Evolutionary conservation across 2,329 filamentous ascomycete genomes (phyloP), one percentile per base, ranked within the genome.

Genomic region (Huntiella omanensis): DNA sequence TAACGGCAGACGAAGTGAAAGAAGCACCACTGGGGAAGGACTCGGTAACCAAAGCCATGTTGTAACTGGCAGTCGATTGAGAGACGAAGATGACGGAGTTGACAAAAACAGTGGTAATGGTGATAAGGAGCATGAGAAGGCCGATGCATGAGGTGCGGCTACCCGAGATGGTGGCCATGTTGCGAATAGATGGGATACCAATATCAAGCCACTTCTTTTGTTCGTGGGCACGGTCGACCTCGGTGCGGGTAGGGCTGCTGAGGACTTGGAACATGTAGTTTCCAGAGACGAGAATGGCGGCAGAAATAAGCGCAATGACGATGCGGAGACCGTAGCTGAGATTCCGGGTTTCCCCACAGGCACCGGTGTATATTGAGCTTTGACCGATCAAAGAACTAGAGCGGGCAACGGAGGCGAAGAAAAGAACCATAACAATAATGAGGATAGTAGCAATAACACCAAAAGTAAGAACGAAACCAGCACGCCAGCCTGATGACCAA

Each of bases 181-280:
- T 74, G 42, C 69, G 62, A 22, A 71, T 43, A 8, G 70, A 71
- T 5, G 69, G 66, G 13, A 73, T 60, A 5, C 70, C 70, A 22
- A 74, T 67, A 50, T 74, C 68, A 43, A 74, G 55, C 70, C 69
- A 73, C 39, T 54, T 58, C 52, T 58, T 61, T 33, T 56, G 58
- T 8, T 56, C 58, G 51, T 74, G 71, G 4, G 69, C 69, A 10
- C 52, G 55, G 22, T 63, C 58, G 6, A 74, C 54, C 52, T 73
- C 70, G 8, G 55, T 55, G 36, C 70, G 62, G 5, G 68, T 72
- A 4, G 70, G 71, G 51, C 69, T 72, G 52, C 60, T 64, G 10
- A 73, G 63, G n/a, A 71, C 60, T 55, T 74, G 70, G 48, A 70
- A 68, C 35, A 62, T 60, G 53, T 73, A 73, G 57, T 71, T 71